Evolutionary conservation across 306 rosid species (phyloP).

Genomic region (Corylus avellana): DNA sequence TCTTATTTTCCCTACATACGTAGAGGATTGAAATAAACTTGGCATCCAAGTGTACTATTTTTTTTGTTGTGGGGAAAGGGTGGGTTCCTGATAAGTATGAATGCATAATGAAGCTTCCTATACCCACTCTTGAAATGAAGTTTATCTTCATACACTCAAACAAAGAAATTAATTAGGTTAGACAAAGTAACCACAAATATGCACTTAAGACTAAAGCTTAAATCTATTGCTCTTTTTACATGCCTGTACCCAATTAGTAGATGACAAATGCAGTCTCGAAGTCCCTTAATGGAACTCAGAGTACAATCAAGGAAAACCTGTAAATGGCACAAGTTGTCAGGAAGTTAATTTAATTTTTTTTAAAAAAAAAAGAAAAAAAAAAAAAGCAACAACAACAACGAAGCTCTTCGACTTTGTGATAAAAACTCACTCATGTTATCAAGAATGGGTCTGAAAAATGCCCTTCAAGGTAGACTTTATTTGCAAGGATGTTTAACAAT

Average conservation of each 20-base stretch:
- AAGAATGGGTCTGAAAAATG: constrained; percentile 26
- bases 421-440: constrained; percentile 24
- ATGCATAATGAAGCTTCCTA: neutral
- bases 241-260: neutral
- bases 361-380: neutral
- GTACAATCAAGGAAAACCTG: neutral
- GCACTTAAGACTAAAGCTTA: neutral
- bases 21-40: neutral
- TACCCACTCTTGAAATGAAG: neutral
- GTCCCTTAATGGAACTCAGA: neutral
- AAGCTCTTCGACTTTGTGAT: neutral
- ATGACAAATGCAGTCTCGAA: neutral
- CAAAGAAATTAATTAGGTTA: neutral
- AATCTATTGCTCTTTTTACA: constrained; percentile 1
- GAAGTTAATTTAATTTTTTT: neutral
- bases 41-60: neutral
- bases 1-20: too few species aligned
- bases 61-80: too few species aligned
- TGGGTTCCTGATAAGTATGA: neutral
- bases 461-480: constrained; percentile 49
- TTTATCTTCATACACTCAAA: neutral
- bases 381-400: neutral
- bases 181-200: neutral
- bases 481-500: constrained; percentile 49
- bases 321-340: neutral